phyloP scores from a whole-genome alignment of 257 asterid genomes.

The Anisodus acutangulus region DNA sequence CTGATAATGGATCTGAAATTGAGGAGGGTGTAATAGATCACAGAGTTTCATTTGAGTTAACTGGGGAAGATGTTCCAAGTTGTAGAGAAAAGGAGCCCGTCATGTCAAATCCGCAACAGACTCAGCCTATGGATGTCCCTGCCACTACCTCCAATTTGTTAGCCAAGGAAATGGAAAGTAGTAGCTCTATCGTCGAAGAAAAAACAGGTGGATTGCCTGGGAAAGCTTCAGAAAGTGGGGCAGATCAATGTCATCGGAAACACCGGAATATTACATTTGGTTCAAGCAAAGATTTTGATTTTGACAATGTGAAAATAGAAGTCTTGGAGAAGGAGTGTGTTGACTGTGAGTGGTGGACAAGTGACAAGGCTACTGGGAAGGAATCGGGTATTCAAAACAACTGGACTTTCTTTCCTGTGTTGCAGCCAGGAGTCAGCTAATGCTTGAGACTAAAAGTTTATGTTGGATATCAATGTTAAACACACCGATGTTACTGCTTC shows the following conservation, averaged over 20 bases:
- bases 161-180: constrained; percentile 36
- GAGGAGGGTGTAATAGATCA: constrained; percentile 61
- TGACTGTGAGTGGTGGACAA: constrained; percentile 96
- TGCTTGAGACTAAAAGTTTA: constrained; percentile 28
- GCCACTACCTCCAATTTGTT: constrained; percentile 26
- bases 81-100: constrained; percentile 51
- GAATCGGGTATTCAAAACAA: constrained; percentile 55
- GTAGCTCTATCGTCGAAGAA: constrained; percentile 42
- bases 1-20: constrained; percentile 52
- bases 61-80: constrained; percentile 61
- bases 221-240: constrained; percentile 47
- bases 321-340: constrained; percentile 63
- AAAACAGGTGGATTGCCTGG: constrained; percentile 34
- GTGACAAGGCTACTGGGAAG: constrained; percentile 55
- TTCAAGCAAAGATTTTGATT: constrained; percentile 90
- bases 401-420: constrained; percentile 87
- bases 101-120: constrained; percentile 36
- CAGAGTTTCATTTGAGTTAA: constrained; percentile 84
- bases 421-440: constrained; percentile 78
- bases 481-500: not conserved
- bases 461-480: constrained; percentile 8
- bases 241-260: constrained; percentile 48
- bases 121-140: constrained; percentile 28
- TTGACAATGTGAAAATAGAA: constrained; percentile 69
- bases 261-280: constrained; percentile 69